Percentiles rank a stretch among this genome's conserved stretches.
These are phyloP conservation scores for Lactarius hatsudake DNA, from an alignment of 768 basidiomycete species.

Conservation along the genomic window DNA sequence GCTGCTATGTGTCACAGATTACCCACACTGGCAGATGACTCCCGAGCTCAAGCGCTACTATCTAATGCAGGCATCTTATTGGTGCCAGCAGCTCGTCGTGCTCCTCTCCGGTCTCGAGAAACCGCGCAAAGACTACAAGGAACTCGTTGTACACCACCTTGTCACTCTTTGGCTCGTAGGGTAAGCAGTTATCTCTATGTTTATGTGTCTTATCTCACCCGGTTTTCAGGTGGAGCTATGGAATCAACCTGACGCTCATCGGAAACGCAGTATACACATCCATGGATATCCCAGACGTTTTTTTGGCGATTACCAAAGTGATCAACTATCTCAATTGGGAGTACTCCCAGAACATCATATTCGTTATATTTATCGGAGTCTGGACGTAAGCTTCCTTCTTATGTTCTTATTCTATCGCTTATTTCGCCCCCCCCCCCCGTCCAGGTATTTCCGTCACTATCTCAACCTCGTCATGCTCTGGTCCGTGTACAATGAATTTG, in stretches of 20 bases:
- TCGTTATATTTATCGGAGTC: conserved; percentile 59
- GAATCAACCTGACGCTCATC: conserved; percentile 77
- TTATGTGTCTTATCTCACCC: background rate
- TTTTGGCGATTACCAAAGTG: conserved; percentile 85
- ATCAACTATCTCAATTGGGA: conserved; percentile 82
- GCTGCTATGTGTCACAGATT: conserved; percentile 45
- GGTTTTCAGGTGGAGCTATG: conserved; percentile 72
- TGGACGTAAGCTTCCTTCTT: conserved; percentile 70
- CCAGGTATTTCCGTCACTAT: conserved; percentile 91
- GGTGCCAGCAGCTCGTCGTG: conserved; percentile 91
- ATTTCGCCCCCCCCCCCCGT: background rate
- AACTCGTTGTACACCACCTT: conserved; percentile 86
- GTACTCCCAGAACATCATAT: conserved; percentile 57
- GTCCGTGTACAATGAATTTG: conserved; percentile 81
- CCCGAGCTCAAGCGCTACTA: conserved; percentile 88
- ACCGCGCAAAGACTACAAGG: conserved; percentile 86
- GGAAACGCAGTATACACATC: conserved; percentile 92
- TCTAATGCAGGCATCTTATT: conserved; percentile 89
- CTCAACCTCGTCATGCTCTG: conserved; percentile 82
- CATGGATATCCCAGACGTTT: conserved; percentile 94
- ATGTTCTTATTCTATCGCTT: background rate
- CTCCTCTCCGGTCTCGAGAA: conserved; percentile 86
- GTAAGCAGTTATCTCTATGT: conserved; percentile 41
- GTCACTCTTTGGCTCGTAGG: conserved; percentile 95
- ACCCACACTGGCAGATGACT: conserved; percentile 88